These are phyloP conservation scores for Fusarium oligoseptatum DNA, from an alignment of 2,329 filamentous ascomycete genomes.

Conservation along the genomic window DNA sequence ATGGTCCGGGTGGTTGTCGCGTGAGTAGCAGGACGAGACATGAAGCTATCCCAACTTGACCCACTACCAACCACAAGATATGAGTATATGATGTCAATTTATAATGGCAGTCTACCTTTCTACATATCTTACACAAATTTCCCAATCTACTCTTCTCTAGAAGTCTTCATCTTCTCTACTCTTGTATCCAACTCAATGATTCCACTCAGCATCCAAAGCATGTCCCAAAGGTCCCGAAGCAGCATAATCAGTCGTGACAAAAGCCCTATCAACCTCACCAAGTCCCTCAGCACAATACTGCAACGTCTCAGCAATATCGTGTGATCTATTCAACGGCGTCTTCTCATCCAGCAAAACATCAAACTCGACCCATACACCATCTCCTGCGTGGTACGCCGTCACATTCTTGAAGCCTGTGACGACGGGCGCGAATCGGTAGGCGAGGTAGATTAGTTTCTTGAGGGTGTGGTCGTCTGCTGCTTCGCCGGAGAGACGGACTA, in stretches of 20 bases:
- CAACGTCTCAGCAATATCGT: constrained; percentile 52
- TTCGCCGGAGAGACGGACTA: constrained; percentile 50
- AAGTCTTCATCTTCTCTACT: neutral
- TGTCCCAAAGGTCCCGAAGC: constrained; percentile 49
- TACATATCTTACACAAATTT: neutral
- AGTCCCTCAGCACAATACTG: constrained; percentile 53
- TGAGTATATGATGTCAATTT: constrained; percentile 16
- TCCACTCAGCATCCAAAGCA: constrained; percentile 46
- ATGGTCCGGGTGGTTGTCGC: neutral
- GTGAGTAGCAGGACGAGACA: neutral
- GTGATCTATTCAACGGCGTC: constrained; percentile 48
- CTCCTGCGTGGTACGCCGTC: constrained; percentile 51
- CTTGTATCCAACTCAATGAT: constrained; percentile 23
- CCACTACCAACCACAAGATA: neutral
- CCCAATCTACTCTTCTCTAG: neutral
- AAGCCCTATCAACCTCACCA: constrained; percentile 49
- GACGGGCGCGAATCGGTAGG: constrained; percentile 51
- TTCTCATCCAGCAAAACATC: constrained; percentile 50
- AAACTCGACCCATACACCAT: constrained; percentile 53
- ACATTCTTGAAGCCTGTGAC: constrained; percentile 52
- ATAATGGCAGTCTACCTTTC: neutral
- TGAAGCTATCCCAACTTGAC: neutral
- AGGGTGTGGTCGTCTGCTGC: constrained; percentile 47
- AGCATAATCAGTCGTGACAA: constrained; percentile 53
- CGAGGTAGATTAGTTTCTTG: constrained; percentile 51